phyloP scores from a whole-genome alignment of 2,329 filamentous ascomycete species.

The Fusarium virguliforme region DNA sequence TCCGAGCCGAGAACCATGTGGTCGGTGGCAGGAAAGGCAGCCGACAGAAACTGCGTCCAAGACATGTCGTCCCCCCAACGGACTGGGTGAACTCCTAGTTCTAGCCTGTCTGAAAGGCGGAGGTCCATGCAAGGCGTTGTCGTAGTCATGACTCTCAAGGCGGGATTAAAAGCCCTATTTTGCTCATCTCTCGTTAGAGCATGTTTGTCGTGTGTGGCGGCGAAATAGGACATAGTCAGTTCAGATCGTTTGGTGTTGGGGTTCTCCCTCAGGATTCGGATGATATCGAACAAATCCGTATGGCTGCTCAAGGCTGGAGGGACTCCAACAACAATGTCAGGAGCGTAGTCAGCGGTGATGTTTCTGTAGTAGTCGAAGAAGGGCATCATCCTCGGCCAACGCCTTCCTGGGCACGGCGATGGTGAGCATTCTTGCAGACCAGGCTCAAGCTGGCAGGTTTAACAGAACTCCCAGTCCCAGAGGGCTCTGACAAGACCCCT shows the following conservation, averaged over 20 bases:
- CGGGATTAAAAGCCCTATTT: background rate
- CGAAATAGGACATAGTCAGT: background rate
- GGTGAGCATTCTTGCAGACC: background rate
- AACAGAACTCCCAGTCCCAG: background rate
- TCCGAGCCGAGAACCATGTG: background rate
- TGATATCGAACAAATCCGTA: background rate
- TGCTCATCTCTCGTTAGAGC: background rate
- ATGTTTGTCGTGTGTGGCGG: background rate
- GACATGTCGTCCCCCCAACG: background rate
- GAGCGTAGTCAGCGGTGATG: background rate
- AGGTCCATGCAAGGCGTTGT: background rate
- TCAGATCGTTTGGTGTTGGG: background rate
- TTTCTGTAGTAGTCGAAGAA: background rate
- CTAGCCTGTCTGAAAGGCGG: background rate
- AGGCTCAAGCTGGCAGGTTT: background rate
- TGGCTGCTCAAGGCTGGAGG: background rate
- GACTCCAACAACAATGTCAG: background rate
- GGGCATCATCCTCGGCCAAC: background rate
- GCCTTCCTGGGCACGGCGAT: background rate
- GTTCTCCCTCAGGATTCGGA: background rate
- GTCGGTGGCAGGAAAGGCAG: background rate
- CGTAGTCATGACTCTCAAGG: background rate
- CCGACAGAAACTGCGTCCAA: background rate
- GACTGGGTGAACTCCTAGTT: background rate
- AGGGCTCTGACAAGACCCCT: background rate